Base-by-base conservation (phyloP, 768 basidiomycete genomes). In the Tulasnella calospora region DNA sequence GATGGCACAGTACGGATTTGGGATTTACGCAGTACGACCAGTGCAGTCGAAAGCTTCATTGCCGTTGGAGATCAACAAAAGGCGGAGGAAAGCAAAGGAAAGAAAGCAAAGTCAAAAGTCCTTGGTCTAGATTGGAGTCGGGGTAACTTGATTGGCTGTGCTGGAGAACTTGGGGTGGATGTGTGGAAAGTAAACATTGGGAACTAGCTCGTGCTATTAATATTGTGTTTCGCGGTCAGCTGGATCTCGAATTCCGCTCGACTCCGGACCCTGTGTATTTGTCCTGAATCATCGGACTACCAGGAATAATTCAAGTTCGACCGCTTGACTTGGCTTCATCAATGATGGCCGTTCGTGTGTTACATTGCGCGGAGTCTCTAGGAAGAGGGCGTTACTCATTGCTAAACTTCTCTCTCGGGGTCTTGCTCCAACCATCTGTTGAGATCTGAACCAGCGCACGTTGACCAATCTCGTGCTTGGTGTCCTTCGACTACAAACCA, bases 1-100 rank as follows among this genome's bases (percentile, higher is more conserved):
- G 94, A 95, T 78, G 93, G 94, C 15, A 84, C 90, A 2, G 92
- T 91, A 0, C 86, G 93, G 6, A 82, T 95, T 3, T 95, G 93
- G 92, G 94, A 95, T 82, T 82, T 93, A 35, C 87, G 93, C 5
- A 94, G 91, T 81, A 86, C 87, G 21, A 90, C 90, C 81, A 85
- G 87, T 19, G 89, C 92, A 0, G 86, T 94, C 69, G 87, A 91
- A 30, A 89, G 86, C 79, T 91, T 94, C 82, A n/a, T 40, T 44
- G 75, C 75, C 0, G 8, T 35, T 6, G 75, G 75, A 35, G 75
- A 76, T 23, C 75, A 76, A 38, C 46, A 76, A 36, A 61, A 44
- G 21, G 46, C 75, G 0, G 55, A 30, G 19, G 55, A 76, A 27
- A 61, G 75, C 27, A 55, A 76, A 27, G 57, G 27, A 19, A 33